Conservation (phyloP, 2,329 filamentous ascomycete genomes). For the Lachnum nothofagi region DNA sequence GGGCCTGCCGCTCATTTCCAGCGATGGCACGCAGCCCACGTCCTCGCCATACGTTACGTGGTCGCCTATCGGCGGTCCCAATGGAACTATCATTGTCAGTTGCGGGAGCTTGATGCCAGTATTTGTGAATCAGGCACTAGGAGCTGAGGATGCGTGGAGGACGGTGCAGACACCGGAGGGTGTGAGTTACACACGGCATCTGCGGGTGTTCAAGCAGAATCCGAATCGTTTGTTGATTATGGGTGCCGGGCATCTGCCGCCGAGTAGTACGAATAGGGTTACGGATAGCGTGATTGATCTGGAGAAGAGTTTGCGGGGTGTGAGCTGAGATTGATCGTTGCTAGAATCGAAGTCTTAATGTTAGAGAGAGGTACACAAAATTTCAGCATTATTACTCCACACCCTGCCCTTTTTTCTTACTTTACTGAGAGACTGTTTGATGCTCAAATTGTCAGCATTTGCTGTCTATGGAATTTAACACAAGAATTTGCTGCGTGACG, state of each 20-base stretch:
- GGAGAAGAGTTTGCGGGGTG: constrained; percentile 12
- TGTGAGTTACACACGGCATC: constrained; percentile 26
- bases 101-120: constrained; percentile 22
- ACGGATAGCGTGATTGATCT: constrained; percentile 31
- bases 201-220: constrained; percentile 28
- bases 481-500: too few relatives aligned
- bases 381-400: too few relatives aligned
- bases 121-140: constrained; percentile 29
- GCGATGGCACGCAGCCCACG: constrained; percentile 24
- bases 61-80: constrained; percentile 26
- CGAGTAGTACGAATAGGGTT: constrained; percentile 28
- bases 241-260: constrained; percentile 29
- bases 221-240: constrained; percentile 29
- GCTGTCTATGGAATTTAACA: too few relatives aligned
- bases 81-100: constrained; percentile 32
- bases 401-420: too few relatives aligned
- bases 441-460: too few relatives aligned
- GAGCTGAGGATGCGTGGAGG: constrained; percentile 27
- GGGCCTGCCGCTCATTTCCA: constrained; percentile 24
- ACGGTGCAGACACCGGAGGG: constrained; percentile 25
- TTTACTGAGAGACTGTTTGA: too few relatives aligned
- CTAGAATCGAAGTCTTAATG: too few relatives aligned
- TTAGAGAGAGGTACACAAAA: too few relatives aligned
- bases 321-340: too few relatives aligned
- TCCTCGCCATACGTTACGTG: constrained; percentile 30